Base-by-base conservation (phyloP, 352 stramenopile species). In the Phytophthora aleatoria region DNA sequence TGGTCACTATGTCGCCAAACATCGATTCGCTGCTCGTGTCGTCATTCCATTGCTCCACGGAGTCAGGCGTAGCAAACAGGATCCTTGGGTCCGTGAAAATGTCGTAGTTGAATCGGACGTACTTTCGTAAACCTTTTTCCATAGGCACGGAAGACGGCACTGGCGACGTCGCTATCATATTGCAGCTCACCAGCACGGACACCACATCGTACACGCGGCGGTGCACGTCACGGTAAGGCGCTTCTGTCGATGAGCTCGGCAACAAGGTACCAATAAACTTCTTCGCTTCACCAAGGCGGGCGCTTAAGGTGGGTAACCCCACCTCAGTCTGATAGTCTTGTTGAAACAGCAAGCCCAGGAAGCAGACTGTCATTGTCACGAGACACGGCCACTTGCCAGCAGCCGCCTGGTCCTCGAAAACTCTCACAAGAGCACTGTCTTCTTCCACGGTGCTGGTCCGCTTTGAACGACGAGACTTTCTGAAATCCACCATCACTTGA, bases 181-280 rank as follows among this genome's bases (percentile, higher is more conserved):
- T 81, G 62, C 84, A 85, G 51, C 61, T 82, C 3, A 53, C 67
- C 36, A 92, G 69, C 26, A 92, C 79, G 0, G 81, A 82, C 28
- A 87, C 81, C 26, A 90, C 78, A 30, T 90, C 81, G 48, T 92
- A 92, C 16, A 92, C 61, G 1, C 83, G 81, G 3, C 83, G 81
- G 50, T 81, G 80, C 11, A 81, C 69, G 52, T 90, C 81, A 30
- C 51, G 61, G 13, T 71, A 62, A 15, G 75, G 36, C 26, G 39
- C 62, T 27, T 68, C 70, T 12, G 42, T 61, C 47, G 35, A 68
- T 44, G 56, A 67, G 11, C 13, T 52, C 16, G 68, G 57, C 28
- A 67, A 27, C 44, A 60, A 57, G 9, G 41, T 55, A 56, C 52
- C 28, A 42, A 74, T 67, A 52, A 49, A 61, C 15, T 77, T 61